Conservation (phyloP, 2,329 filamentous ascomycete genomes). For the Salinomyces thailandicus region DNA sequence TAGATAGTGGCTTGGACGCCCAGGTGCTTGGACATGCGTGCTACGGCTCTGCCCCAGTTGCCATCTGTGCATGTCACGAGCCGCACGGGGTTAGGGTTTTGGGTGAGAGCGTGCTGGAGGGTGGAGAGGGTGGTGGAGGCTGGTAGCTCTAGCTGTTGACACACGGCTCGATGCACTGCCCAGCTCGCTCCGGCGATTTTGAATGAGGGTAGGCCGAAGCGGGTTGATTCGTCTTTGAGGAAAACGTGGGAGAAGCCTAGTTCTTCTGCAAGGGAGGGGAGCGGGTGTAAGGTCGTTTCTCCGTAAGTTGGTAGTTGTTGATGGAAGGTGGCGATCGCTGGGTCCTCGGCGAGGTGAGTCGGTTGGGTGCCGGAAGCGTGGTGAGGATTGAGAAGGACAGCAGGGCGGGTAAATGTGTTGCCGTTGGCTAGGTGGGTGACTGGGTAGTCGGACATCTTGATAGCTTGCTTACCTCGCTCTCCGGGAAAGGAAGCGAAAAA, state of each 20-base stretch:
- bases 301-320: constrained; percentile 46
- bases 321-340: constrained; percentile 42
- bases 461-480: no score
- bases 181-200: constrained; percentile 74
- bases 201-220: constrained; percentile 62
- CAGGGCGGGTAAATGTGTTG: constrained; percentile 8
- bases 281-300: constrained; percentile 43
- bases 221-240: constrained; percentile 60
- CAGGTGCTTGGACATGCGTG: constrained; percentile 54
- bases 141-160: constrained; percentile 34
- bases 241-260: constrained; percentile 49
- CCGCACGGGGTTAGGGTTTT: constrained; percentile 24
- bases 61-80: constrained; percentile 62
- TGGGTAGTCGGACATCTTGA: constrained; percentile 10
- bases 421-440: constrained; percentile 12
- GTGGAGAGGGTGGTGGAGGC: constrained; percentile 35
- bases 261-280: constrained; percentile 46
- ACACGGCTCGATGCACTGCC: constrained; percentile 53
- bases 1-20: constrained; percentile 48
- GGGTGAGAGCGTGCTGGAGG: constrained; percentile 28
- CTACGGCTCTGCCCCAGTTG: constrained; percentile 65
- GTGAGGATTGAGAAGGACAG: constrained; percentile 13
- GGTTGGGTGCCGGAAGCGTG: neutral
- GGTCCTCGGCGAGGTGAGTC: constrained; percentile 5
- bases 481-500: no score